Percentiles rank a stretch among this genome's conserved stretches.
Evolutionary conservation across 2,329 filamentous ascomycete genomes (phyloP).

Genomic region (Paraphoma chrysanthemicola): DNA sequence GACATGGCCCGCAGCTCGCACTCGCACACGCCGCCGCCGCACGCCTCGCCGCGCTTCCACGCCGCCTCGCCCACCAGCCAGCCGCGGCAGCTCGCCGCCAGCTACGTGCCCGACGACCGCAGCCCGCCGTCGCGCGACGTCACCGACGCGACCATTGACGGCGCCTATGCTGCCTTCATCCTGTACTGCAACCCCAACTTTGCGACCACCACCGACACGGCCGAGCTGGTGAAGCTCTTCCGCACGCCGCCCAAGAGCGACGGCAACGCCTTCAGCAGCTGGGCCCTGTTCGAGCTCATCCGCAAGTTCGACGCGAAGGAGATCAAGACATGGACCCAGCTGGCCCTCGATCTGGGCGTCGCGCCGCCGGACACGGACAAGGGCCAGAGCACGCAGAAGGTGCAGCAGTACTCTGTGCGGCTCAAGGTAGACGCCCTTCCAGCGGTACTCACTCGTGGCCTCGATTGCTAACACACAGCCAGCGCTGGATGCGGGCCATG

Average conservation of each 20-base stretch:
- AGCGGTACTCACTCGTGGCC: too few relatives aligned
- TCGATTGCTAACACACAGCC: too few relatives aligned
- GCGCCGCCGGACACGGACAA: slow-evolving; percentile 82
- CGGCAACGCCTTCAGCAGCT: slow-evolving; percentile 84
- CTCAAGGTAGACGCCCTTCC: too few relatives aligned
- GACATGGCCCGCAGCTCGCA: slow-evolving; percentile 46
- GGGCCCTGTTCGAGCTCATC: slow-evolving; percentile 78
- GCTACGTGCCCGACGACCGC: slow-evolving; percentile 56
- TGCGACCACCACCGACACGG: slow-evolving; percentile 71
- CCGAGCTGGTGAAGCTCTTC: slow-evolving; percentile 76
- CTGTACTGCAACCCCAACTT: slow-evolving; percentile 90
- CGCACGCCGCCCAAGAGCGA: slow-evolving; percentile 83
- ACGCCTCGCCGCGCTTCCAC: slow-evolving; percentile 49
- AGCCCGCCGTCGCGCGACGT: slow-evolving; percentile 72
- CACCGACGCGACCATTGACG: slow-evolving; percentile 74
- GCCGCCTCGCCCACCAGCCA: slow-evolving; percentile 45
- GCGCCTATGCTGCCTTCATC: slow-evolving; percentile 84
- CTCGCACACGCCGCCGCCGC: slow-evolving; percentile 46
- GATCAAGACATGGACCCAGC: slow-evolving; percentile 90
- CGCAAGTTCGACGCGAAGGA: slow-evolving; percentile 79
- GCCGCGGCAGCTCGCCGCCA: slow-evolving; percentile 36
- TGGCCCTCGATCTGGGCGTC: slow-evolving; percentile 86
- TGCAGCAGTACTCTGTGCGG: slow-evolving; percentile 92
- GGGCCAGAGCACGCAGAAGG: slow-evolving; percentile 88
- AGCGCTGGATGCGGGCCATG: slow-evolving; percentile 98